Evolutionary conservation across 1,284 basidiomycete species (phyloP), one percentile per base, ranked within the genome.

Genomic region (Cystobasidium slooffiae): DNA sequence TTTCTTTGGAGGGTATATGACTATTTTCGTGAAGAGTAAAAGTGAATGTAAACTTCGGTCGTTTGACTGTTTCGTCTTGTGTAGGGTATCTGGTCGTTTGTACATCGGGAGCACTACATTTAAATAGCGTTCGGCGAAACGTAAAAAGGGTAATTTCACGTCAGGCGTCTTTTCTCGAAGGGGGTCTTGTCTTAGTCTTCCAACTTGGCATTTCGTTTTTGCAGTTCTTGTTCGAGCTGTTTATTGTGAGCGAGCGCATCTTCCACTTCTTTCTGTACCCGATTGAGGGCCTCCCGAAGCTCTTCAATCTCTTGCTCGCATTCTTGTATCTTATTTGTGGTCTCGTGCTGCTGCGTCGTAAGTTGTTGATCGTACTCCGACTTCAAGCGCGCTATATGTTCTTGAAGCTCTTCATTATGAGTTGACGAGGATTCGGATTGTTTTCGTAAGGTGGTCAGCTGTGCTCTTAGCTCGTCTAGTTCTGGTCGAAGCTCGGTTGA

Each of bases 271-370:
- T 61, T 51, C 12, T 77, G 75, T 8, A 78, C 78, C 70, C 76
- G 76, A 14, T 72, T 70, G 18, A 80, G 73, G 37, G 78, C 73
- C 14, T 77, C 61, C 22, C 78, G 76, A n/a, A 94, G 86, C 79
- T 91, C 87, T 79, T 92, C 89, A 81, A 94, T 92, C 82, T 94
- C 92, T 75, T 87, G 87, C 81, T 90, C 88, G 74, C 94, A 87
- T 55, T 85, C 86, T 44, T 87, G 85, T 81, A 93, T 92, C 82
- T 93, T 82, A 31, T 80, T 74, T 39, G 82, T 81, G 39, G 81
- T 74, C 75, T 83, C 82, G 0, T 80, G 77, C 81, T 72, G 82
- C 79, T 46, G 80, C 69, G 55, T 81, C 75, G 80, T 80, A 3
- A 83, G 78, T 44, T 82, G 77, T 0, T 83, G 87, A 75, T 94